These are phyloP conservation scores for Pleurotus platypus DNA, from an alignment of 768 basidiomycete species.

Conservation along the genomic window DNA sequence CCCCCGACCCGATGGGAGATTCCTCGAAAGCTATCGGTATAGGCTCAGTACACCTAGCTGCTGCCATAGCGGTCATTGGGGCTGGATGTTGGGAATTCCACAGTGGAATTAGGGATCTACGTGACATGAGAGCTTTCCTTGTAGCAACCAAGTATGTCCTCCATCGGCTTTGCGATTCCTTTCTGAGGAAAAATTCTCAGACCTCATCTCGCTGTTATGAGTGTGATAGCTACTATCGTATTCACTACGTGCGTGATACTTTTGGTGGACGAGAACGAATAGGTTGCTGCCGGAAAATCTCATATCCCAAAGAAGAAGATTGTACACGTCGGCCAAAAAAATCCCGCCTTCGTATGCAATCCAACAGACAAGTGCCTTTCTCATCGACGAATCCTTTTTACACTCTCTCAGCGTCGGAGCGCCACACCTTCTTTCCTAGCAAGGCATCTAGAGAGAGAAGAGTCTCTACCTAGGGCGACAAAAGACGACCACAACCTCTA, in stretches of 20 bases:
- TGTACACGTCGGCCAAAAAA: too few species aligned
- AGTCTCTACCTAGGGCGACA: too few species aligned
- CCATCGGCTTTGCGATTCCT: background rate
- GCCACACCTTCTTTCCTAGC: too few species aligned
- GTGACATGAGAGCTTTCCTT: conserved; percentile 58
- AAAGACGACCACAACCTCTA: too few species aligned
- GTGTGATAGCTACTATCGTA: conserved; percentile 41
- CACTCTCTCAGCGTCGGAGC: too few species aligned
- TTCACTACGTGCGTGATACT: conserved; percentile 51
- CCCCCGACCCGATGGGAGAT: conserved; percentile 13
- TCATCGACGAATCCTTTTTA: too few species aligned
- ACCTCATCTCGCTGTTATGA: conserved; percentile 50
- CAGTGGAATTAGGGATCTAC: conserved; percentile 51
- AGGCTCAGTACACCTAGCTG: background rate
- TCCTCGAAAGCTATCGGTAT: background rate
- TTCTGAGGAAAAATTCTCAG: conserved; percentile 21
- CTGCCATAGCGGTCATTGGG: background rate
- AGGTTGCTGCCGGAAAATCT: too few species aligned
- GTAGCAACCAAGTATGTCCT: conserved; percentile 45
- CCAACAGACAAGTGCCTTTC: too few species aligned
- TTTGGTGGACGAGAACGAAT: conserved; percentile 29
- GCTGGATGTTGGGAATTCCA: conserved; percentile 59
- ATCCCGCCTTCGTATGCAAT: too few species aligned
- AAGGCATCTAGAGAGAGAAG: too few species aligned
- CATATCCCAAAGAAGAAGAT: too few species aligned